Conservation (phyloP, 1,139 yeast genomes). For the Yamadazyma diddensiae region DNA sequence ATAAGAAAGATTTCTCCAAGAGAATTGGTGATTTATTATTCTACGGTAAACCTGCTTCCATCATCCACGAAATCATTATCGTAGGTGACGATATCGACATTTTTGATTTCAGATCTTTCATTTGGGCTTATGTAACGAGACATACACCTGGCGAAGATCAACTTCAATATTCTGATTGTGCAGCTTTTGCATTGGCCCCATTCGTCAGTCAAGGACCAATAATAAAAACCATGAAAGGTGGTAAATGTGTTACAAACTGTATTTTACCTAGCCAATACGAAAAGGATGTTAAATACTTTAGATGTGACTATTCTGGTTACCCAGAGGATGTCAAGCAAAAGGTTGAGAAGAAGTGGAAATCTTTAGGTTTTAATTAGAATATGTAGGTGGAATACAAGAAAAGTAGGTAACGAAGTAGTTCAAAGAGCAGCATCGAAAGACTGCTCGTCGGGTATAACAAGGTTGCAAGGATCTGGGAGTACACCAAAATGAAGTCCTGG, state of each 20-base stretch:
- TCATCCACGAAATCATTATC: constrained; percentile 2
- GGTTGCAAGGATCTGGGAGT: no score
- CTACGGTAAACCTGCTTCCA: constrained; percentile 3
- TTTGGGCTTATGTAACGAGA: constrained; percentile 3
- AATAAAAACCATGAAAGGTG: constrained; percentile 1
- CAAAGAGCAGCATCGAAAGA: no score
- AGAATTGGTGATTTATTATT: constrained; percentile 1
- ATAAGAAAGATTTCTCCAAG: background rate
- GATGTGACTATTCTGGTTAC: constrained; percentile 1
- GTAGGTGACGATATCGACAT: constrained; percentile 2
- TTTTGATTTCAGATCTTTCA: constrained; percentile 1
- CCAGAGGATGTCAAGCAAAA: background rate
- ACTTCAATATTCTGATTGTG: background rate
- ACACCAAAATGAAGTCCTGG: no score
- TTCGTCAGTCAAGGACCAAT: constrained; percentile 1
- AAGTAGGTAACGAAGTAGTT: no score
- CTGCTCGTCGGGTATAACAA: no score
- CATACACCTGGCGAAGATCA: constrained; percentile 1
- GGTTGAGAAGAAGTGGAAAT: background rate
- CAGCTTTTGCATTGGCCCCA: constrained; percentile 1
- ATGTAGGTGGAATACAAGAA: no score
- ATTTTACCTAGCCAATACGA: constrained; percentile 1
- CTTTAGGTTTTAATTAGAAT: constrained; percentile 1
- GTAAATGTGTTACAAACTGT: constrained; percentile 1
- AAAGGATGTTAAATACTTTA: background rate